Base-by-base conservation (phyloP, 169 alveolate genomes). In the Plasmodium knowlesi region DNA sequence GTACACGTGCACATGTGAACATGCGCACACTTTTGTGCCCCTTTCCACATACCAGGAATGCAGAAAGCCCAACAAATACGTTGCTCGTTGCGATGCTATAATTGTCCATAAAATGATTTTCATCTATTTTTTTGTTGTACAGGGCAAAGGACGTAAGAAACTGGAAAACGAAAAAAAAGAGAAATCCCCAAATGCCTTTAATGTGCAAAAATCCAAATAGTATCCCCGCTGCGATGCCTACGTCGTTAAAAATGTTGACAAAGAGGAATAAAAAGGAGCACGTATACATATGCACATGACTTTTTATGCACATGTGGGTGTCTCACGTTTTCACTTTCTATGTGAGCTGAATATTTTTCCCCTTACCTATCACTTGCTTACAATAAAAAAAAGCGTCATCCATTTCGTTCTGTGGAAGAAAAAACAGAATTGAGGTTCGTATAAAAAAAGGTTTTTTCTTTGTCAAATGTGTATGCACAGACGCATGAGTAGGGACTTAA, bases 311-410 rank as follows among this genome's bases (percentile, higher is more conserved):
- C 6, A 41, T 1, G 14, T 37, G 61, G n/a, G 82, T 16, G 61
- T 6, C 5, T 22, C n/a, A 53, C 50, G 71, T 37, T 22, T 70
- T 12, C 39, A 16, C 39, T 30, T 10, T 67, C 74, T 53, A 10
- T 9, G 32, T 30, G 28, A 22, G 32, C 37, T 28, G 46, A 46
- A 67, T 61, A 54, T 19, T 34, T 34, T 22, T 19, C 41, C 37
- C 46, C 67, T 19, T 78, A 88, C 94, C 94, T 67, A 88, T 57
- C n/a, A 88, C 46, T 88, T 88, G 94, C 41, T 88, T 88, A 39
- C 73, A 88, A 78, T 88, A 88, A 79, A 88, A 88, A 88, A 88
- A 88, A 88, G 53, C 94, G 72, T 88, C 94, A 61, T 88, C 94
- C 88, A 88, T 76, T 79, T 88, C 94, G 46, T 79, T 88, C 94